Percentiles rank a stretch among this genome's conserved stretches.
phyloP scores from a whole-genome alignment of 495 filamentous ascomycete genomes.

The Neurospora sp. region DNA sequence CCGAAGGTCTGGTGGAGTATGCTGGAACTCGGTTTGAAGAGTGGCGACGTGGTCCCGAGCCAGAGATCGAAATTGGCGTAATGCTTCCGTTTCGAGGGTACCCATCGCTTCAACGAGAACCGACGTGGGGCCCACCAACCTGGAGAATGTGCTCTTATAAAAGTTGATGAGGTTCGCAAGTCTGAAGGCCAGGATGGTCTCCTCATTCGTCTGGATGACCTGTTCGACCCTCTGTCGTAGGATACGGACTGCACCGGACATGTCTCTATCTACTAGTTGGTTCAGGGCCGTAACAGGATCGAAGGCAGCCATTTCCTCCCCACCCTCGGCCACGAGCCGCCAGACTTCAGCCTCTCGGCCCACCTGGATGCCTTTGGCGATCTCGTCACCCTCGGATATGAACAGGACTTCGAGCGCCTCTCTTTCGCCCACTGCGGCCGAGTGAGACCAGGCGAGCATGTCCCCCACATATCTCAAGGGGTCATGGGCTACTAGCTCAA shows the following conservation, averaged over 20 bases:
- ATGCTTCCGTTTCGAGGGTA: slow-evolving; percentile 62
- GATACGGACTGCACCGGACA: slow-evolving; percentile 66
- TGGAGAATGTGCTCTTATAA: slow-evolving; percentile 76
- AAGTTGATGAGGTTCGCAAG: slow-evolving; percentile 82
- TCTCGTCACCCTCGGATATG: slow-evolving; percentile 83
- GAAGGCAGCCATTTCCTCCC: slow-evolving; percentile 49
- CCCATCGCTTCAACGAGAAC: slow-evolving; percentile 57
- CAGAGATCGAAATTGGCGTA: slow-evolving; percentile 70
- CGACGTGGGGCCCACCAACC: slow-evolving; percentile 61
- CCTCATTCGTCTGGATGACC: slow-evolving; percentile 85
- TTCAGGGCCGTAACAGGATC: slow-evolving; percentile 78
- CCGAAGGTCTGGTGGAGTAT: slow-evolving; percentile 58
- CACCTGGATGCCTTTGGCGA: slow-evolving; percentile 74
- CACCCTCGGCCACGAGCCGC: slow-evolving; percentile 51
- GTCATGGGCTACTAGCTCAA: slow-evolving; percentile 89
- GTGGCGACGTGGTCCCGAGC: slow-evolving; percentile 68
- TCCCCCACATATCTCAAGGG: slow-evolving; percentile 88
- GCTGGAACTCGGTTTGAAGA: slow-evolving; percentile 57
- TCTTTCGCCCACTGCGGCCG: slow-evolving; percentile 82
- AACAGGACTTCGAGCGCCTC: slow-evolving; percentile 90
- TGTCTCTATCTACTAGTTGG: slow-evolving; percentile 77
- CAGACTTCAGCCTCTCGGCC: slow-evolving; percentile 83
- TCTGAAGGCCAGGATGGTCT: slow-evolving; percentile 79
- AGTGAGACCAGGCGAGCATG: slow-evolving; percentile 97
- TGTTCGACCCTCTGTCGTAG: slow-evolving; percentile 80